A percentile compares a stretch with the other conserved stretches of the same genome.
Conservation (phyloP, 352 stramenopile genomes). For the Globisporangium orthogonon region DNA sequence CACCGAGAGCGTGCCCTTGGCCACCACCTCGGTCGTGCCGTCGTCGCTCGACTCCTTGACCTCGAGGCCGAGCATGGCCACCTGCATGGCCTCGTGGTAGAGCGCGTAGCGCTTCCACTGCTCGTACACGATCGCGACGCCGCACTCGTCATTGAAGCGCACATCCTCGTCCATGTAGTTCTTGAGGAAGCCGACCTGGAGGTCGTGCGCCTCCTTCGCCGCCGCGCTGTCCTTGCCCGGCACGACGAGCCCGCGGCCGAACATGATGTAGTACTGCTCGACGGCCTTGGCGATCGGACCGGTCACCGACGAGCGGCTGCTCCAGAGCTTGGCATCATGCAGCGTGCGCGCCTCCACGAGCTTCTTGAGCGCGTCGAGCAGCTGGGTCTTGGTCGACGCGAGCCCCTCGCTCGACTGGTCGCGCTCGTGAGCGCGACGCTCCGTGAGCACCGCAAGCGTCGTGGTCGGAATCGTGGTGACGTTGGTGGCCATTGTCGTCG, state of each 20-base stretch:
- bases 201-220: slow-evolving; percentile 10
- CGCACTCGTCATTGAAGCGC: slow-evolving; percentile 22
- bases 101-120: slow-evolving; percentile 18
- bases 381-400: slow-evolving; percentile 7
- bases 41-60: slow-evolving; percentile 6
- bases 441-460: slow-evolving; percentile 6
- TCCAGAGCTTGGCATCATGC: slow-evolving; percentile 15
- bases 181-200: slow-evolving; percentile 26
- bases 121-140: slow-evolving; percentile 12
- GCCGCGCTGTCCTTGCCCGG: slow-evolving; percentile 1
- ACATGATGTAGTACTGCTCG: slow-evolving; percentile 18
- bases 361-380: slow-evolving; percentile 7
- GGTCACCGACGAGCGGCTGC: slow-evolving; percentile 8
- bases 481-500: not conserved
- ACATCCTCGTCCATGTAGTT: slow-evolving; percentile 34
- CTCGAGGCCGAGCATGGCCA: slow-evolving; percentile 9
- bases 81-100: slow-evolving; percentile 13
- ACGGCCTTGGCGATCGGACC: slow-evolving; percentile 8
- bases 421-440: slow-evolving; percentile 10
- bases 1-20: slow-evolving; percentile 12
- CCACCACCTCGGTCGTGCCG: slow-evolving; percentile 7
- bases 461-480: slow-evolving; percentile 3
- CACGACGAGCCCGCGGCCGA: slow-evolving; percentile 10
- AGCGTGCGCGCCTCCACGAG: slow-evolving; percentile 10
- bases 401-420: slow-evolving; percentile 6